Evolutionary conservation across 148 eudicot genomes (phyloP).

Genomic region (Rhododendron simsii): DNA sequence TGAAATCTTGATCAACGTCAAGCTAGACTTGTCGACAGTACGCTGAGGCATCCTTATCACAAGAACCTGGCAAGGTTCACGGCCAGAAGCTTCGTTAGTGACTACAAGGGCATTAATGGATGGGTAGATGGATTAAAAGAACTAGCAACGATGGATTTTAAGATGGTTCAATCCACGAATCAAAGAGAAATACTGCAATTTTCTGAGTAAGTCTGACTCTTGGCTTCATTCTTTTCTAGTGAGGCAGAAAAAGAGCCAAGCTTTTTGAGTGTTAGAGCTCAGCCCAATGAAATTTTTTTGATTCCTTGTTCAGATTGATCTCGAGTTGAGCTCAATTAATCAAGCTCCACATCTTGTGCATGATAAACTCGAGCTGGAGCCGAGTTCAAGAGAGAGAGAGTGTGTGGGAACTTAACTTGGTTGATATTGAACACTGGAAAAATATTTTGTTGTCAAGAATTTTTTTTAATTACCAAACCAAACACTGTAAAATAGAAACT

Average conservation of each 20-base stretch:
- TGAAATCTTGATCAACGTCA: constrained; percentile 11
- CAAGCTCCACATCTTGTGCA: background rate
- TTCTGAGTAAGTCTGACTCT: constrained; percentile 23
- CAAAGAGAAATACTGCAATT: constrained; percentile 38
- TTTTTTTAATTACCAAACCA: too few relatives aligned
- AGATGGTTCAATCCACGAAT: constrained; percentile 14
- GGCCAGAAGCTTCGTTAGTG: constrained; percentile 7
- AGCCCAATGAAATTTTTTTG: background rate
- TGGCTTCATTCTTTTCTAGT: background rate
- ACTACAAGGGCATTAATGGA: constrained; percentile 2
- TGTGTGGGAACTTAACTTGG: too few relatives aligned
- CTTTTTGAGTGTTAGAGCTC: background rate
- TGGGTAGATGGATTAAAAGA: constrained; percentile 30
- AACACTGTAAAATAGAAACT: too few relatives aligned
- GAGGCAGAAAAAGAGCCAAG: background rate
- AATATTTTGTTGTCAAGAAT: too few relatives aligned
- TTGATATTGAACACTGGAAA: too few relatives aligned
- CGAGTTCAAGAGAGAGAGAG: too few relatives aligned
- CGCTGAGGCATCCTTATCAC: constrained; percentile 43
- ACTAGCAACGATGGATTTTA: constrained; percentile 31
- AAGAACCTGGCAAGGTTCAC: constrained; percentile 34
- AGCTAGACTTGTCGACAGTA: constrained; percentile 15
- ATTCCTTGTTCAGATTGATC: background rate
- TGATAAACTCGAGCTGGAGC: background rate
- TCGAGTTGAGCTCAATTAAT: background rate